Evolutionary conservation across 2,329 filamentous ascomycete genomes (phyloP), one percentile per base, ranked within the genome.

Genomic region (Alternaria dauci): DNA sequence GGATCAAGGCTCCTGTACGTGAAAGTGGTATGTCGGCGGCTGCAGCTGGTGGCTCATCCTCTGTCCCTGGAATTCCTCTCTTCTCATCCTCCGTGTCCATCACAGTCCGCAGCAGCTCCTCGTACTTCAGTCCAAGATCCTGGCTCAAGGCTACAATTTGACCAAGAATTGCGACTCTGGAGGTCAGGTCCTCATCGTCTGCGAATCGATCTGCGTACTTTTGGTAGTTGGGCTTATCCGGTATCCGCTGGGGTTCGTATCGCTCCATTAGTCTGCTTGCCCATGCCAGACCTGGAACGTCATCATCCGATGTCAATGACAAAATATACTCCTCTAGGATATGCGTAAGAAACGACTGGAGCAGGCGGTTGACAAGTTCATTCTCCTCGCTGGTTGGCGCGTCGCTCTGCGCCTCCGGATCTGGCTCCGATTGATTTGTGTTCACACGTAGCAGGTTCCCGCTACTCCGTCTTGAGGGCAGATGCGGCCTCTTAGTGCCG

Each of bases 261-360:
- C 85, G 88, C 77, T 94, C 91, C 63, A 91, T 83, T 57, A 93
- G 76, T 52, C 91, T 77, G 63, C 77, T 83, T 6, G 80, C 79
- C 83, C 83, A 85, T 2, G 81, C 80, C 48, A 85, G 71, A 6
- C 83, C 83, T 1, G 83, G 81, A 5, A 83, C 78, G 68, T 84
- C 82, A 23, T 82, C 80, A 6, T 75, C 71, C 4, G 79, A 76
- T 4, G 73, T 72, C 18, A 85, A 66, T 7, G 80, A 80, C n/a
- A 86, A 88, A 62, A 92, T 84, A 67, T 92, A 94, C 46, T 89
- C 86, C 73, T 94, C 91, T 11, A 94, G 79, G 18, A 94, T 80
- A 72, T 91, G 91, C 0, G 90, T 92, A n/a, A 92, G 83, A 75
- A 95, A 94, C 1, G 89, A 88, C 71, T 92, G 89, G 25, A 94